These are phyloP conservation scores for Typha latifolia DNA, from an alignment of 176 grass and related monocot species.

Conservation along the genomic window DNA sequence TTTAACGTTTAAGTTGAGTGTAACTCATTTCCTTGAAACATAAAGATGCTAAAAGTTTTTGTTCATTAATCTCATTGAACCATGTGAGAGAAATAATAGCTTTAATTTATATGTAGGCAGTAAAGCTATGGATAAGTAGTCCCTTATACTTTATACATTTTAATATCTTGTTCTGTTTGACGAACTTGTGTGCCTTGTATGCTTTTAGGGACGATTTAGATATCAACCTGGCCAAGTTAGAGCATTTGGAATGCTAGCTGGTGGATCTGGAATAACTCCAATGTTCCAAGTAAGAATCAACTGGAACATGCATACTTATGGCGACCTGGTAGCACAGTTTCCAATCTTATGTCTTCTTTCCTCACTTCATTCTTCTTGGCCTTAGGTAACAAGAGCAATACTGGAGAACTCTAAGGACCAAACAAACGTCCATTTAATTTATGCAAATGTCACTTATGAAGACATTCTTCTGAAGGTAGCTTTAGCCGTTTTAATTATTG, in stretches of 20 bases:
- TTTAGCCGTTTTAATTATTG: neutral
- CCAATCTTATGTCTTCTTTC: neutral
- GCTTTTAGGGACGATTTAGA: slow-evolving; percentile 73
- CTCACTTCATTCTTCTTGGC: slow-evolving; percentile 12
- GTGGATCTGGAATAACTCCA: slow-evolving; percentile 93
- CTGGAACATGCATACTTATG: neutral
- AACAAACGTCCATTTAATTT: slow-evolving; percentile 81
- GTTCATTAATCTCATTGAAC: no score
- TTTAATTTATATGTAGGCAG: neutral
- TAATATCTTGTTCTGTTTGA: neutral
- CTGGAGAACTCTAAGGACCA: slow-evolving; percentile 77
- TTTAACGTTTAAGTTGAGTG: no score
- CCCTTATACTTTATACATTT: no score
- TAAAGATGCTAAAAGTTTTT: no score
- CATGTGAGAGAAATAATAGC: no score
- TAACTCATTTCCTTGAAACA: no score
- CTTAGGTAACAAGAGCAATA: slow-evolving; percentile 87
- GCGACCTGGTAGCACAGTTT: neutral
- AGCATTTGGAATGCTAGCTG: slow-evolving; percentile 93
- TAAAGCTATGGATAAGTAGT: no score
- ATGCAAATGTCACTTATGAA: slow-evolving; percentile 83
- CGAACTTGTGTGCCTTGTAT: neutral
- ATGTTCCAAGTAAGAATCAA: slow-evolving; percentile 82
- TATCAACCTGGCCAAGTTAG: slow-evolving; percentile 90
- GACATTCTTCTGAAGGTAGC: slow-evolving; percentile 96